Base-by-base conservation (phyloP, 805 yeast species). In the Wickerhamomyces mucosus region DNA sequence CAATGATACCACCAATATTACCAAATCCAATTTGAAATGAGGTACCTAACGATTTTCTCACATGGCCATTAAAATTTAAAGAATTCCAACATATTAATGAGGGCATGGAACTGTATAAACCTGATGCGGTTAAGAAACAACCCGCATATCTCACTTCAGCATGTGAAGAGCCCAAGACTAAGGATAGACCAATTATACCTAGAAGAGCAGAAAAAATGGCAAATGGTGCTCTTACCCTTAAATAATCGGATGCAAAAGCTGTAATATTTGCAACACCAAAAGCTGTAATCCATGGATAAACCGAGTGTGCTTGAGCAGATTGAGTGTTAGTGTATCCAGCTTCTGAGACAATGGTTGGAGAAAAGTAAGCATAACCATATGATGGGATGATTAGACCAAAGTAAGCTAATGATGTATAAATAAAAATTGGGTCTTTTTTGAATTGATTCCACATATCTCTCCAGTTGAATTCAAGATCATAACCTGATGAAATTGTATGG, bases 211-310 rank as follows among this genome's bases (percentile, higher is more conserved):
- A 55, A 6, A 50, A 53, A 15, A 57, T 44, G 16, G 59, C 58
- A 33, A 56, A 59, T 11, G 62, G 62, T 15, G 67, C 50, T 56
- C 85, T 64, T 28, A 50, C 47, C 38, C 67, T 60, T 15, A 58
- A 32, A 28, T 48, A 54, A 51, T 84, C 95, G 1, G 92, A 78
- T 35, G 65, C 39, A 36, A 63, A 58, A 0, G 94, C 89, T n/a
- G 68, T 40, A 4, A 71, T 45, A 56, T 78, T 75, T 27, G 78
- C 69, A 21, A 69, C 59, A 6, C 78, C 85, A 48, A 84, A 79
- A 0, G 94, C 82, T 18, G 67, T 59, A 26, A 82, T 63, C 88
- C 94, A 85, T 15, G 95, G 94, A 42, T 84, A 86, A 29, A 85
- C 82, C 0, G 94, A 79, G 57, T 77, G 78, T 34, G 78, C 69